Base-by-base conservation (phyloP, 1,284 basidiomycete genomes). In the Volvariella volvacea region DNA sequence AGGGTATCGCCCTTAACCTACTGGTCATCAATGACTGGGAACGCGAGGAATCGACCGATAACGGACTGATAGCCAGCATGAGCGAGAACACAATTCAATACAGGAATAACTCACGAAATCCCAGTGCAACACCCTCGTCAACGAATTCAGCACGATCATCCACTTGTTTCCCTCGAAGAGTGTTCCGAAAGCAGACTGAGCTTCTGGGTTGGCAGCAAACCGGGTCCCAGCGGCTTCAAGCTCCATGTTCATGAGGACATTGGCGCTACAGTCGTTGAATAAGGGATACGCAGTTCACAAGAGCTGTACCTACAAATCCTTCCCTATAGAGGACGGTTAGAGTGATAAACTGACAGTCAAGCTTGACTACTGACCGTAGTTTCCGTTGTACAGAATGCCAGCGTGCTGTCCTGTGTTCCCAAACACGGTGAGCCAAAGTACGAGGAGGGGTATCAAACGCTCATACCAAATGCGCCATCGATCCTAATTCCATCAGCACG, bases 81-180 rank as follows among this genome's bases (percentile, higher is more conserved):
- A n/a, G n/a, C n/a, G n/a, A n/a, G n/a, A n/a, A n/a, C n/a, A n/a
- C n/a, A n/a, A n/a, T n/a, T n/a, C n/a, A n/a, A 49, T 16, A 10
- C 25, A 36, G 14, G 14, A 46, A 10, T 42, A 22, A 62, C 79
- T 51, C 50, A 83, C 80, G 52, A 81, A 77, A 51, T 85, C 81
- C 78, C 79, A 85, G 52, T 83, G 80, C 38, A 78, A 56, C 16
- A 74, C 67, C 10, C 67, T 62, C 1, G 80, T 82, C 32, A 71
- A 44, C 4, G 67, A 59, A 55, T 84, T 83, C 16, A 66, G 65
- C 50, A 73, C 80, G 40, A 83, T 77, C 80, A 84, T 83, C 82
- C 82, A 86, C 48, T 65, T 63, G 53, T 74, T 65, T 2, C 73
- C 77, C 25, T 72, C 66, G 42, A 83, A 63, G 3, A 78, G 57